Evolutionary conservation across 2,329 filamentous ascomycete species (phyloP), one percentile per base, ranked within the genome.

Genomic region (Colletotrichum sp.): DNA sequence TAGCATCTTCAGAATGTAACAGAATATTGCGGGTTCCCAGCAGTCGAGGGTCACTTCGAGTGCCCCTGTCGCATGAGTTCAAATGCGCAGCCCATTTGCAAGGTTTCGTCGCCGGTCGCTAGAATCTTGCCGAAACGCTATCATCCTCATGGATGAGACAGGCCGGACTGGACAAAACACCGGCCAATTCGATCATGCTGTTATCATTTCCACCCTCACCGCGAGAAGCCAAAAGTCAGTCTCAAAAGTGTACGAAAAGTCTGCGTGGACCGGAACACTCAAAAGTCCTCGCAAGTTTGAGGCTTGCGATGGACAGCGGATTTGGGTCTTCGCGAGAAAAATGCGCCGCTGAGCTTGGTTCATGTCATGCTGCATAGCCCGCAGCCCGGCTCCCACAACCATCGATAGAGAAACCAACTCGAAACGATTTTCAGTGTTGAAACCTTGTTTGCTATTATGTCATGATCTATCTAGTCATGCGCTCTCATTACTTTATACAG

Each of bases 241-340:
- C 9, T 6, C 39, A n/a, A 12, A 49, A 49, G 39, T 18, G 9
- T 3, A n/a, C 9, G 39, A 6, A 49, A 12, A 12, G 6, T 2
- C 10, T 5, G 9, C 9, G 3, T 12, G 10, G 44, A 1, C 44
- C 8, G 1, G 2, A 10, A 49, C 10, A 8, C n/a, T 5, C 0
- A 0, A 49, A 49, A 0, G 6, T n/a, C 0, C n/a, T 49, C 44
- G 10, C 44, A 5, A 0, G 3, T 21, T 7, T 21, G 0, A 21
- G 44, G 2, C n/a, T 49, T 12, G 10, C n/a, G 10, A 49, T 49
- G 1, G 10, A 52, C 9, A 6, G 39, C 39, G 18, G 18, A 49
- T n/a, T 3, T 49, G 18, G 18, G 2, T 3, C n/a, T 13, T 21
- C 5, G 2, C n/a, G 1, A 21, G 10, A 52, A 52, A 2, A 52